Evolutionary conservation across 129 eudicot genomes (phyloP), one percentile per base, ranked within the genome.

Genomic region (Logfia minima): DNA sequence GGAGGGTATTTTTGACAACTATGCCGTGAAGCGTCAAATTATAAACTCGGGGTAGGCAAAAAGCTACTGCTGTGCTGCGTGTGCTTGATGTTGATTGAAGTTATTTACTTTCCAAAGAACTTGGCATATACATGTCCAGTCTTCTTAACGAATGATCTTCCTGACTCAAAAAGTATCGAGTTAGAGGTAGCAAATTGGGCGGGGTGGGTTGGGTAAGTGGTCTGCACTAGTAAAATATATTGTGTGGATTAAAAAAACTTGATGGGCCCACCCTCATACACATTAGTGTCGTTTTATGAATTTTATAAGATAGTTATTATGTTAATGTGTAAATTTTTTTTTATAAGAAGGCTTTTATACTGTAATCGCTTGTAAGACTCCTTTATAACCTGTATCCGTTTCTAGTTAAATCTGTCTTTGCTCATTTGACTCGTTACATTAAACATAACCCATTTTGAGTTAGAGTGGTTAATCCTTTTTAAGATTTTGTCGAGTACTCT

Each of bases 1-100:
- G 97, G 98, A 94, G 93, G 98, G 98, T 58, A 94, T 94, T 60
- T 94, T 91, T 75, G 98, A 94, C 86, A 94, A 94, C 71, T 94
- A 91, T 68, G 86, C 97, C 7, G 98, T 94, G 34, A 94, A 94
- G 81, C 96, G 98, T 37, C 97, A 91, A 75, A 83, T 94, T 53
- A 89, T 94, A 35, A 94, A 91, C 87, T 91, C 98, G 35, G 97
- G 90, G 98, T 94, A 91, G 53, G 84, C 67, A 39, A n/a, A 43
- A 45, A 68, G 63, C 17, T 59, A 16, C 18, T 63, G 2, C 26
- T 63, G 17, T 23, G 66, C 21, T 59, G 65, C 8, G 9, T 18
- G 61, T 55, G 8, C 23, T 18, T 55, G 6, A 5, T 55, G 8
- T 41, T n/a, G 6, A 55, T 16, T 16, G 61, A 24, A 63, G 68